Evolutionary conservation across 1,284 basidiomycete genomes (phyloP), one percentile per base, ranked within the genome.

Genomic region (Papiliotrema fonsecae): DNA sequence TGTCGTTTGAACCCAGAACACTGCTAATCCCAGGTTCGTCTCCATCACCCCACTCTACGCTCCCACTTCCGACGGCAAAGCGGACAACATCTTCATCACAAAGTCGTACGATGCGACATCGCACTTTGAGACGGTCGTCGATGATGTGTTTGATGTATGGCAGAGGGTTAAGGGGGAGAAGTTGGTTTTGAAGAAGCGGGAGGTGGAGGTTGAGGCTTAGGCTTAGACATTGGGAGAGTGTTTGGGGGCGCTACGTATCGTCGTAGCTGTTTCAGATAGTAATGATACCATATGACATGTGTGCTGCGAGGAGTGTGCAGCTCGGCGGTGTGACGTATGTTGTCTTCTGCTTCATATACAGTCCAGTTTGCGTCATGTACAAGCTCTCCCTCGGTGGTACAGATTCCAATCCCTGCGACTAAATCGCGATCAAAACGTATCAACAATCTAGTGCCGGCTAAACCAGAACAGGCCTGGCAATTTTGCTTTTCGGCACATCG

Each of bases 21-120:
- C 13, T 39, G 31, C 39, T 32, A 28, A 40, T 49, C 34, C 19
- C 60, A 94, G 91, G 71, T 98, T 98, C 76, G 82, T 98, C 51
- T 85, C 85, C 25, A 85, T 97, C 60, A 82, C 85, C 11, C 84
- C 92, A 26, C 75, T 97, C 45, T 97, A 94, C 77, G 87, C 85
- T 45, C 93, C 96, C 7, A 89, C 91, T 9, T 80, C 87, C 30
- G 76, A 81, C 39, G 96, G 96, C 50, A 72, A 70, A 50, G 67
- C 79, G 57, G 79, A 81, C 40, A 88, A 93, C 77, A 88, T 98
- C 70, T 98, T 89, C 77, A 85, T 98, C 77, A 97, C 96, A 50
- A 88, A 87, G 51, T 97, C 92, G 6, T 97, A 97, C 75, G 96
- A 99, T 72, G 92, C 96, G 11, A 97, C 96, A 9, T 93, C 89